These are phyloP conservation scores for Monosporascus cannonballus DNA, from an alignment of 2,329 filamentous ascomycete species.

Conservation along the genomic window DNA sequence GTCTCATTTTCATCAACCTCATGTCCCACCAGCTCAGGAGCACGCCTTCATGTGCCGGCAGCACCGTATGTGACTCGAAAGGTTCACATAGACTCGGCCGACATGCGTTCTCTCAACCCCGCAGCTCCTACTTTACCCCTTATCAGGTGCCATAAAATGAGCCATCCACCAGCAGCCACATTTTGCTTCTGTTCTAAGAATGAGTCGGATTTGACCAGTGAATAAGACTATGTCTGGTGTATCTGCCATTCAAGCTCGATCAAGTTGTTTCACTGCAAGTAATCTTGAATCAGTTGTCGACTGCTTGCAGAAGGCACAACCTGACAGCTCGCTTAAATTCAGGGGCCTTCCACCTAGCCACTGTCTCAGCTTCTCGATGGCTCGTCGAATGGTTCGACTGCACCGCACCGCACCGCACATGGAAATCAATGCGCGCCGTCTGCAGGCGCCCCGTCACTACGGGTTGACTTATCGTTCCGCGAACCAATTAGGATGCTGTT, in stretches of 20 bases:
- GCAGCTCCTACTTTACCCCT: too few relatives aligned
- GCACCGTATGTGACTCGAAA: too few relatives aligned
- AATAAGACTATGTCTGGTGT: too few relatives aligned
- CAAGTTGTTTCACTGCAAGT: neutral
- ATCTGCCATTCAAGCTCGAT: too few relatives aligned
- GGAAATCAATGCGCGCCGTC: conserved; percentile 7
- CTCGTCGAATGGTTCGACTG: neutral
- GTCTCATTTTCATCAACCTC: neutral
- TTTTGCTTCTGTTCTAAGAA: too few relatives aligned
- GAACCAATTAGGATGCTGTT: conserved; percentile 21
- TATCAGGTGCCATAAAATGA: too few relatives aligned
- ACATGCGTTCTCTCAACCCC: too few relatives aligned
- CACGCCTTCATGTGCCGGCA: too few relatives aligned
- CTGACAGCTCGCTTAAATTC: neutral
- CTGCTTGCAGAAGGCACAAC: neutral
- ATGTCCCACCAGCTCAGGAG: neutral
- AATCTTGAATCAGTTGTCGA: neutral
- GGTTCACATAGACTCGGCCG: too few relatives aligned
- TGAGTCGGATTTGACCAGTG: too few relatives aligned
- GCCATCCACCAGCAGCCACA: too few relatives aligned
- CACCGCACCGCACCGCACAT: neutral
- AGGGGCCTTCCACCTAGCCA: neutral
- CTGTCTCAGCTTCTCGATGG: neutral
- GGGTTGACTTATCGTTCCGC: conserved; percentile 18
- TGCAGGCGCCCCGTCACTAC: conserved; percentile 8